phyloP scores from a whole-genome alignment of 1,284 basidiomycete genomes.

The Cryptococcus jaspeensis region DNA sequence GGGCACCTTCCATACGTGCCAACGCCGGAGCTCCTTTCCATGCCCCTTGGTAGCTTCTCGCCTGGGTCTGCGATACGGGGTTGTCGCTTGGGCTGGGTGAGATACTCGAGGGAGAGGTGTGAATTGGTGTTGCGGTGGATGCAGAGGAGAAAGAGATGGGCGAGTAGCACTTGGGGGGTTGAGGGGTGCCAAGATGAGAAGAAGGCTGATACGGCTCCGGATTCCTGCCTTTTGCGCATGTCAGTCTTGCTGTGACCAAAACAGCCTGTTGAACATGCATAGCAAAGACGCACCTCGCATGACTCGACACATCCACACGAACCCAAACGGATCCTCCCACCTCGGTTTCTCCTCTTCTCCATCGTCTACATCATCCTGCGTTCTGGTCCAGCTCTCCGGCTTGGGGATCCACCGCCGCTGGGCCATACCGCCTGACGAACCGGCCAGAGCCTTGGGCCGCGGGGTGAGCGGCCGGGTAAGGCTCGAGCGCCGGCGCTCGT shows the following conservation, averaged over 20 bases:
- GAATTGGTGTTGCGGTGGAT: neutral
- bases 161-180: slow-evolving; percentile 3
- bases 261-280: neutral
- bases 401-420: no score
- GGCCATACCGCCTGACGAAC: neutral
- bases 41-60: neutral
- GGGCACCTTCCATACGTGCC: slow-evolving; percentile 16
- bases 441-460: neutral
- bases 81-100: neutral
- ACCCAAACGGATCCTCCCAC: slow-evolving; percentile 8
- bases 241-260: neutral
- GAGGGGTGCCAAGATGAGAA: slow-evolving; percentile 1
- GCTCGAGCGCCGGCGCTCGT: neutral
- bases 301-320: slow-evolving; percentile 2
- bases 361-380: neutral
- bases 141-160: slow-evolving; percentile 8
- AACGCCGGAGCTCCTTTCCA: slow-evolving; percentile 19
- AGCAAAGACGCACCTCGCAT: slow-evolving; percentile 3
- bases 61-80: no score
- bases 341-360: neutral
- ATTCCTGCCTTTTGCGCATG: slow-evolving; percentile 1
- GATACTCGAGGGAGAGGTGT: neutral
- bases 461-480: neutral
- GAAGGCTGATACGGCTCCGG: slow-evolving; percentile 4
- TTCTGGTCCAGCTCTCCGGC: no score